Evolutionary conservation across 2,329 filamentous ascomycete species (phyloP), one percentile per base, ranked within the genome.

Genomic region (Orbilia javanica): DNA sequence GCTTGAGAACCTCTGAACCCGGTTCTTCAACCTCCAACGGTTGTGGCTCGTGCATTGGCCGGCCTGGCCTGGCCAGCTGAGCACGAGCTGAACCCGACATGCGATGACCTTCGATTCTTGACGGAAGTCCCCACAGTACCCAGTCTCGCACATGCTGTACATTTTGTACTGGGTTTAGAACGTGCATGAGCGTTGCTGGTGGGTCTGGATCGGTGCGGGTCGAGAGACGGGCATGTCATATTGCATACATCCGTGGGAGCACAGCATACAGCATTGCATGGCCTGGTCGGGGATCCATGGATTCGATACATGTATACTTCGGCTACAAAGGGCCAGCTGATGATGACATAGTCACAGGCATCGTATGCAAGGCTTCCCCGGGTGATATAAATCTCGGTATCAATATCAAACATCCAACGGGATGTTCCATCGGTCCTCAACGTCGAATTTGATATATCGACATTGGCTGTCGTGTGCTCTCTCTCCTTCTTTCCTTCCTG

Each of bases 311-410:
- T n/a, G n/a, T n/a, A n/a, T n/a, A n/a, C n/a, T n/a, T n/a, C n/a
- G n/a, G n/a, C n/a, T n/a, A n/a, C n/a, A n/a, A n/a, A n/a, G n/a
- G n/a, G n/a, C n/a, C n/a, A n/a, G 44, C 8, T 48, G 46, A 66
- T 66, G 69, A 73, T 73, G 69, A 73, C 69, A 73, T 73, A 65
- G 69, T 73, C 69, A 73, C 69, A 66, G 69, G 69, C 69, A 31
- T 25, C 46, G 5, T 27, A 42, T 27, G 18, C 34, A 42, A 22
- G 34, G 29, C 29, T 11, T 55, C 22, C 27, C 50, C 27, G 13
- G 18, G 10, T 22, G 46, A 22, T 50, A 15, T 50, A 18, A 25
- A 25, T 48, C 10, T 50, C 46, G 10, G 13, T 18, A 46, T 46
- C 42, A 1, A 46, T 48, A 48, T 48, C 4, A 4, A 52, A 34